Evolutionary conservation across 2,329 filamentous ascomycete genomes (phyloP), one percentile per base, ranked within the genome.

Genomic region (Pseudopithomyces maydicus): DNA sequence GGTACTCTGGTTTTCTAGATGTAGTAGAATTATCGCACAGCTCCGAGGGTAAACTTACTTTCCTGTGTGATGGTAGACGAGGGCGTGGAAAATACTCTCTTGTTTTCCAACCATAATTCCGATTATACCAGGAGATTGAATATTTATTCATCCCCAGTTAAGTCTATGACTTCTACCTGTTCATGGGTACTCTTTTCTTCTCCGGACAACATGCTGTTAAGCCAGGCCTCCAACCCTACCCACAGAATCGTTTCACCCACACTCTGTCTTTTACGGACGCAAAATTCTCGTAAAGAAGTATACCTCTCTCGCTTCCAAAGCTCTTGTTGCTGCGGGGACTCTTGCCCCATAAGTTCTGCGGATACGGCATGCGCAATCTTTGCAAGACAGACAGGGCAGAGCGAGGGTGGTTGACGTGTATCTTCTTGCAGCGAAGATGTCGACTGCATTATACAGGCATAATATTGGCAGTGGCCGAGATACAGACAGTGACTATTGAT

Each of bases 391-490:
- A 89, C 77, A 0, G 83, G 84, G 61, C 86, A 89, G 3, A 88
- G 64, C 62, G 87, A 89, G 1, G 86, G 85, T 22, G 87, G 86
- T 65, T 89, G 86, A 41, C 86, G 74, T 2, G 80, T 77, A 65
- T 89, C 86, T 68, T 89, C 87, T 0, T 72, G 76, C 38, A 88
- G 76, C 1, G 80, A 78, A 0, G 82, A 81, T 0, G 84, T 86
- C 4, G 83, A 80, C 67, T 89, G 86, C 86, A 89, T 88, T 2
- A 81, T 78, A 62, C 86, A 90, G 0, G 86, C 85, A 62, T 85
- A 88, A 64, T 86, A 89, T 0, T 83, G 75, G 66, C 88, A 91
- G 67, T 91, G 88, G 7, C 73, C 87, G 14, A 91, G 23, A 1
- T 84, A 85, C 36, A 91, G 81, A 65, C 87, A 90, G 69, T 90